Evolutionary conservation across 768 basidiomycete species (phyloP).

Genomic region (Suillus spraguei): DNA sequence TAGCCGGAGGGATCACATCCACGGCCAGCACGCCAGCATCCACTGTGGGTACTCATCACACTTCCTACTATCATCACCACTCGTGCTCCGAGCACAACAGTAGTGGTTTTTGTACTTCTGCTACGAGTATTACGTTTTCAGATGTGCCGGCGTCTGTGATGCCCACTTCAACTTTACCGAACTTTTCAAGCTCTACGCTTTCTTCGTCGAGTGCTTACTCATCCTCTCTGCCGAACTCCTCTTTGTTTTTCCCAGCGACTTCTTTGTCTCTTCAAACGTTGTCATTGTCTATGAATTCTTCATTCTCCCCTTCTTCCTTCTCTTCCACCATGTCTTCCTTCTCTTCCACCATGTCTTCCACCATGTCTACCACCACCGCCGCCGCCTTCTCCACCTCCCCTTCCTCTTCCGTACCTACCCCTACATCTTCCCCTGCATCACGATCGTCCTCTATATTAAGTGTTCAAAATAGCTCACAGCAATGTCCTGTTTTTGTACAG

Average conservation of each 20-base stretch:
- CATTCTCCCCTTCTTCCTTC: not conserved
- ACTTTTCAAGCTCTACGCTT: not conserved
- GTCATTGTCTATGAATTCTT: not conserved
- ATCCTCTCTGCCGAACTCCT: not conserved
- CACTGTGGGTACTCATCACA: conserved; percentile 6
- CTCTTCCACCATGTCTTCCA: not conserved
- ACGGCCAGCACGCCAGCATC: conserved; percentile 8
- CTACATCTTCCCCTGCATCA: not conserved
- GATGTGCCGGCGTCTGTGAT: conserved; percentile 1
- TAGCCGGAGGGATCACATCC: conserved; percentile 29
- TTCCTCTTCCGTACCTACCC: not conserved
- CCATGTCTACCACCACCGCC: not conserved
- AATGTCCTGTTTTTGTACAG: conserved; percentile 5
- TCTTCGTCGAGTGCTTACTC: conserved; percentile 1
- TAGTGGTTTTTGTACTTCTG: conserved; percentile 7
- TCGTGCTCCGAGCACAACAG: not conserved
- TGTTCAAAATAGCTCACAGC: conserved; percentile 1
- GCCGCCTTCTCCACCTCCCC: not conserved
- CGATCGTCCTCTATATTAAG: not conserved
- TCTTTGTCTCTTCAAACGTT: conserved; percentile 5
- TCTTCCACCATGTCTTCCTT: not conserved
- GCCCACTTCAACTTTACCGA: conserved; percentile 1
- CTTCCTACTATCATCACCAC: conserved; percentile 4
- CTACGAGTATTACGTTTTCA: conserved; percentile 16
- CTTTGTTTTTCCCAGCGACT: not conserved